phyloP scores from a whole-genome alignment of 345 rosid genomes.

The Rhizophora mangle region DNA sequence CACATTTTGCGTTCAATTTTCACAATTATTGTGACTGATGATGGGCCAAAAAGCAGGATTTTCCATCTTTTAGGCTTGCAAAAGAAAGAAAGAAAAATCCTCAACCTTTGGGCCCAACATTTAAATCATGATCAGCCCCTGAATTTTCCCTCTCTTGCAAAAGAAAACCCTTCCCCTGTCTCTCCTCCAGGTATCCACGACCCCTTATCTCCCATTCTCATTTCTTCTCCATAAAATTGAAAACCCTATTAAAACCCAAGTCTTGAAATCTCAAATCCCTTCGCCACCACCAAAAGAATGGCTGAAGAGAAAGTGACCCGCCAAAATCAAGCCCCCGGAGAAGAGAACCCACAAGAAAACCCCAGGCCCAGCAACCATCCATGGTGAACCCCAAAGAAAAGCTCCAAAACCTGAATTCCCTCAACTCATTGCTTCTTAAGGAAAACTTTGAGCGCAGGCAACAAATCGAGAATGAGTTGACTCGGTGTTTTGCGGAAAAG shows the following conservation, averaged over 20 bases:
- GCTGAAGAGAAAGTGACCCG: constrained; percentile 46
- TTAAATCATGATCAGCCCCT: constrained; percentile 24
- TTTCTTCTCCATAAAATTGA: constrained; percentile 27
- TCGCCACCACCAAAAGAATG: constrained; percentile 27
- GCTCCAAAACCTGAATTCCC: constrained; percentile 51
- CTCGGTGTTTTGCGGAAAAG: constrained; percentile 23
- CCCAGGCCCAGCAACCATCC: constrained; percentile 12
- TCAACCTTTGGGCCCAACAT: constrained; percentile 32
- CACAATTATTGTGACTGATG: too few species aligned
- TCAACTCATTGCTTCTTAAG: constrained; percentile 55
- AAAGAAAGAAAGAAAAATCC: neutral
- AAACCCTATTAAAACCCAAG: constrained; percentile 43
- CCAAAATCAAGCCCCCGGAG: constrained; percentile 9
- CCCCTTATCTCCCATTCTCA: neutral
- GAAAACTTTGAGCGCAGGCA: constrained; percentile 50
- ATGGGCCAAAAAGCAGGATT: too few species aligned
- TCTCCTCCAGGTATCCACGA: neutral
- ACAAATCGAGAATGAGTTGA: constrained; percentile 51
- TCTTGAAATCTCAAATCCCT: constrained; percentile 12
- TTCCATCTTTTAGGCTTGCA: too few species aligned
- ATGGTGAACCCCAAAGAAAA: constrained; percentile 47
- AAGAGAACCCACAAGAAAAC: constrained; percentile 15
- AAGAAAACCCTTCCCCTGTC: neutral
- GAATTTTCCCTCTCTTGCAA: constrained; percentile 5
- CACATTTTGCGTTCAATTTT: too few species aligned